Evolutionary conservation across 2,329 filamentous ascomycete genomes (phyloP), one percentile per base, ranked within the genome.

Genomic region (Zelopaecilomyces penicillatus): DNA sequence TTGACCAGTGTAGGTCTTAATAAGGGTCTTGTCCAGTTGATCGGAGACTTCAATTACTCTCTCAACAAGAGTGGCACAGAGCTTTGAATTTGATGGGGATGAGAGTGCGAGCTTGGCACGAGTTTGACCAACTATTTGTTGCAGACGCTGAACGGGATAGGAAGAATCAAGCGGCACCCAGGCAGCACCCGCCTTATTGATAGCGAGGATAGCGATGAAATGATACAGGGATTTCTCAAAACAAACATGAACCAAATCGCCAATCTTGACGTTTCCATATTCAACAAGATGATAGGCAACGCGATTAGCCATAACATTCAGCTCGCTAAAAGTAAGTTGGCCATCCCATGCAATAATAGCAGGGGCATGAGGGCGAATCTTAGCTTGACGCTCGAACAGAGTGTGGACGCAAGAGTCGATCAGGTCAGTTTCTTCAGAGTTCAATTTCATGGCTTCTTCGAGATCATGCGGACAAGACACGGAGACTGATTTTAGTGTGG

Each of bases 341-440:
- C 68, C 68, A 45, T 71, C 68, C 67, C 67, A 71, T 1, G 69
- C 68, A 39, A 65, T 53, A 30, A 71, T 61, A 26, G 69, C 69
- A 5, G 55, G 49, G 7, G 59, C 55, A 11, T 52, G 43, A 0
- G 68, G 66, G 2, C 58, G 53, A 30, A 51, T 51, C 8, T 43
- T 46, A 10, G 65, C 65, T 41, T 62, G 62, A 9, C 63, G 58
- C 27, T 37, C 41, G 8, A 43, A 8, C 26, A 43, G 29, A 1
- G 9, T 29, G 28, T 43, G 41, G 5, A 40, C n/a, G 19, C 33
- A 34, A 10, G 26, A 5, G 19, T 19, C 19, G 19, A 19, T 19
- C 19, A 19, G 19, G 2, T 19, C 19, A 19, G 19, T 37, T 19
- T 26, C 26, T 9, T 4, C 30, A 12, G 12, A 26, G 38, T 30